phyloP scores from a whole-genome alignment of 2,329 filamentous ascomycete species.

The Nemania sp. region DNA sequence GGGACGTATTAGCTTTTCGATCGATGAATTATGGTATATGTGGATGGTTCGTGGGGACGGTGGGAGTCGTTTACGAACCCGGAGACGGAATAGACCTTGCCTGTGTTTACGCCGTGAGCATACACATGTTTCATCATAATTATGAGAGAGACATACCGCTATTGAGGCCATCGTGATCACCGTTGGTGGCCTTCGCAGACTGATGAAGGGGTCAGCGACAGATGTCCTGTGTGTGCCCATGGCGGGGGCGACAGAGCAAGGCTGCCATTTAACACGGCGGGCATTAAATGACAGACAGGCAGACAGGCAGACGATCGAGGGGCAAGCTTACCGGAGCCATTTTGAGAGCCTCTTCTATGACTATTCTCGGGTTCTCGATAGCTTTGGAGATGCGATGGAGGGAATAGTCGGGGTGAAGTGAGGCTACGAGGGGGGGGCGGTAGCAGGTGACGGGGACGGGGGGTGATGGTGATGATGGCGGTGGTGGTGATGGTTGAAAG shows the following conservation, averaged over 20 bases:
- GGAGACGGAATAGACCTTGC: constrained; percentile 66
- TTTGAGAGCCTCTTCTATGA: constrained; percentile 45
- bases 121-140: neutral
- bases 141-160: constrained; percentile 33
- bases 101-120: constrained; percentile 42
- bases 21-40: neutral
- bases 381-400: constrained; percentile 33
- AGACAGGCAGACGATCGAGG: constrained; percentile 16
- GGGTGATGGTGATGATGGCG: constrained; percentile 40
- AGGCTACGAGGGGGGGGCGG: constrained; percentile 37
- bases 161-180: constrained; percentile 40
- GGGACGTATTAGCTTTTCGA: constrained; percentile 41
- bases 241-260: constrained; percentile 23
- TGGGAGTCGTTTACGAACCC: constrained; percentile 53
- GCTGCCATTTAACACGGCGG: constrained; percentile 11
- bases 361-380: constrained; percentile 34
- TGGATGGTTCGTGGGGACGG: neutral
- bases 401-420: constrained; percentile 41
- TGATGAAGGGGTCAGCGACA: constrained; percentile 30
- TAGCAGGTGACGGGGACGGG: constrained; percentile 33
- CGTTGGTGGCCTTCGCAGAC: constrained; percentile 41
- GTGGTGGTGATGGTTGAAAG: constrained; percentile 35
- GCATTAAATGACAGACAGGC: too few relatives aligned
- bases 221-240: neutral
- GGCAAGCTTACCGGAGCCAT: constrained; percentile 60